Base-by-base conservation (phyloP, 2,329 filamentous ascomycete genomes). In the Alternaria hordeiaustralica region DNA sequence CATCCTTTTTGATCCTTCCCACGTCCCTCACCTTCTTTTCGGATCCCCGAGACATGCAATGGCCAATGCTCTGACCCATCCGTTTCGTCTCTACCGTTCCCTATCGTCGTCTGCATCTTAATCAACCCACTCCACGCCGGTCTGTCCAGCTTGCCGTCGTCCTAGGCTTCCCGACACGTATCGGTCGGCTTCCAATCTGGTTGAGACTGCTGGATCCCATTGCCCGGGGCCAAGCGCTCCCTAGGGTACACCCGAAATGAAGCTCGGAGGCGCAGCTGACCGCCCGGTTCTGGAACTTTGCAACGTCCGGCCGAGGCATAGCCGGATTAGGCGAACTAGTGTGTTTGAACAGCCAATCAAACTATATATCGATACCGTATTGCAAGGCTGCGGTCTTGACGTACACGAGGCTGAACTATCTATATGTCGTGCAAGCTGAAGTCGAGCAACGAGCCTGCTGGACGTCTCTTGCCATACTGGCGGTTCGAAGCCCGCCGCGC, bases 241-340 rank as follows among this genome's bases (percentile, higher is more conserved):
- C 30, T 60, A 60, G 57, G 61, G 54, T 61, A 58, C 53, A 63
- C 28, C 64, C 67, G 62, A 67, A 56, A 65, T 64, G 61, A 61
- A 49, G 55, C 60, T 62, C 23, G 28, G 45, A 63, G 58, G 55
- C 64, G 61, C 64, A 63, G 60, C 56, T 36, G 11, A 51, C 50
- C 21, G 25, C 56, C 15, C 58, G n/a, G 44, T 63, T 63, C 60
- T 63, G 56, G 50, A 63, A 36, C 60, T 18, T 62, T 28, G 55
- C 51, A 26, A 30, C 23, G 49, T 63, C 47, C 49, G 53, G 55
- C 67, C 62, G 67, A 60, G 44, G 58, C 58, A 30, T 45, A 33
- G 26, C 56, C 56, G 60, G 20, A 67, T 66, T 67, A 55, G 65
- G 47, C 23, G 11, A 11, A 30, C 55, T 33, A 47, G 56, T 30